Evolutionary conservation across 192 early-diverging fungal species (phyloP), one percentile per base, ranked within the genome.

Genomic region (Pilobolus umbonatus): DNA sequence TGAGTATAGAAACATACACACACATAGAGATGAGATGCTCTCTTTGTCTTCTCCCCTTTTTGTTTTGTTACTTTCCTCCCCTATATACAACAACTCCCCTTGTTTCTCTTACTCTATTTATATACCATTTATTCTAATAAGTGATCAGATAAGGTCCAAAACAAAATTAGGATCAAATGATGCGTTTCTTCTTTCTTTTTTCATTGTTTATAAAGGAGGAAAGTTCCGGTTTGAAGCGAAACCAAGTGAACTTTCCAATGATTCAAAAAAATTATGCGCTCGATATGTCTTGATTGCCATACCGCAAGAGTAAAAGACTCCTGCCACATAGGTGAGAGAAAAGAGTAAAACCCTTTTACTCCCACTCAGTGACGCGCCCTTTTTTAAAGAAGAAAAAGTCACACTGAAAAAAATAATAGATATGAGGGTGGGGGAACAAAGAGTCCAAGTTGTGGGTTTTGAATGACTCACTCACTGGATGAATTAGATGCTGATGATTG

Each of bases 191-290:
- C 11, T 35, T 35, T 42, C n/a, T 31, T 51, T 50, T 50, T 50
- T 50, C 15, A 29, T 50, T 51, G n/a, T 10, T 34, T 52, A 12
- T 22, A 24, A 24, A 52, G 15, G 14, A 24, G 55, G 62, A 47
- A 22, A 65, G 64, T 32, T 59, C 64, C 64, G 56, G 61, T 61
- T 56, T 58, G 28, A n/a, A 69, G 67, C 67, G 67, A 64, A 58
- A 61, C 61, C 67, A 62, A 40, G 42, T 52, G 64, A 65, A 24
- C 57, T 62, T 42, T 61, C 61, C 36, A 22, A 43, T 36, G 22
- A n/a, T n/a, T n/a, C n/a, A 29, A 48, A 69, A 69, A 69, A 69
- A 69, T 69, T 69, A 69, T 69, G 67, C 67, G 60, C 61, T 69
- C 57, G 67, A 69, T 62, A 69, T 69, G 67, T 69, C 67, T 69